Evolutionary conservation across 495 filamentous ascomycete species (phyloP).

Genomic region (Daldinia caldariorum): DNA sequence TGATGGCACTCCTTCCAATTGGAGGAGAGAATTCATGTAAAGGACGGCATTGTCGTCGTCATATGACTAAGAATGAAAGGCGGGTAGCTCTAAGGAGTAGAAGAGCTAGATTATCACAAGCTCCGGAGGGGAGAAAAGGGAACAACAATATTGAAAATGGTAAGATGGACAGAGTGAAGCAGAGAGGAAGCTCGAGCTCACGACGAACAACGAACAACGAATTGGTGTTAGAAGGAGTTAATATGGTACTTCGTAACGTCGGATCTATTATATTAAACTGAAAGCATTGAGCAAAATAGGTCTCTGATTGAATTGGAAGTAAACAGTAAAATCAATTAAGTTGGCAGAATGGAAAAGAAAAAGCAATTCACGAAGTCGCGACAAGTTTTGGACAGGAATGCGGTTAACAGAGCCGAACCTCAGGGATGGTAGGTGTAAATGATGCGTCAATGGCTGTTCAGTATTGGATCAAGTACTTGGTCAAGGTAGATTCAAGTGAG

Average conservation of each 20-base stretch:
- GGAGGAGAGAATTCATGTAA: slow-evolving; percentile 48
- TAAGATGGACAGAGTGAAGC: no score
- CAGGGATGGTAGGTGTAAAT: slow-evolving; percentile 32
- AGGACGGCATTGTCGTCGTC: slow-evolving; percentile 36
- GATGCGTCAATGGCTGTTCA: slow-evolving; percentile 26
- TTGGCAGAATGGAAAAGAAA: slow-evolving; percentile 7
- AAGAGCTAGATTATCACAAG: slow-evolving; percentile 2
- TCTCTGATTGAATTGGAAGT: neutral
- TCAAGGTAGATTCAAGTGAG: no score
- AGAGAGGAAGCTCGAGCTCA: slow-evolving; percentile 18
- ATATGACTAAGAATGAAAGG: slow-evolving; percentile 16
- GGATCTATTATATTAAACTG: slow-evolving; percentile 3
- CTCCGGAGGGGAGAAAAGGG: neutral
- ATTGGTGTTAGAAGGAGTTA: slow-evolving; percentile 18
- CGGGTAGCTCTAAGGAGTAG: slow-evolving; percentile 15
- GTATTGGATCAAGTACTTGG: no score
- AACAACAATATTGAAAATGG: slow-evolving; percentile 19
- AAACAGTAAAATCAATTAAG: neutral
- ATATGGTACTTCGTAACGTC: neutral
- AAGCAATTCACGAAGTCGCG: slow-evolving; percentile 30
- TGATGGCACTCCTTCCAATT: slow-evolving; percentile 49
- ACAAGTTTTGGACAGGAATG: slow-evolving; percentile 28
- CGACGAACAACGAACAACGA: neutral
- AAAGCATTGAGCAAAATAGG: neutral
- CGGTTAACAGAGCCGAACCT: slow-evolving; percentile 24